Evolutionary conservation across 2,329 filamentous ascomycete genomes (phyloP), one percentile per base, ranked within the genome.

Genomic region (Epicoccum nigrum): DNA sequence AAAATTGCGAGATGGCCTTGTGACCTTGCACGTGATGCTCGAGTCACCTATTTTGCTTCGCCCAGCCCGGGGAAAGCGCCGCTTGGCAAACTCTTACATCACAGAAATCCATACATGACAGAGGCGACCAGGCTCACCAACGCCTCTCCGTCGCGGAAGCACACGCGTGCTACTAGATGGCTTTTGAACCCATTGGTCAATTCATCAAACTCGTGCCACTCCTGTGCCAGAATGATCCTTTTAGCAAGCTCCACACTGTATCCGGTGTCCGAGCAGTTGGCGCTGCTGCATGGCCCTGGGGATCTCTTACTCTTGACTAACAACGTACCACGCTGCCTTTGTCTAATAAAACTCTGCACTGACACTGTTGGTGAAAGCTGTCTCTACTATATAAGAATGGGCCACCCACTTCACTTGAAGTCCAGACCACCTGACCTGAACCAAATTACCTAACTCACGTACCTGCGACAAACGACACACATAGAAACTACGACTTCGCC

Each of bases 251-350:
- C 61, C 65, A 60, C 60, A 51, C 51, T 47, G 58, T 59, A 45
- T 46, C 62, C 60, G 47, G 54, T 38, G 58, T 60, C 64, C 61
- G 60, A 56, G 52, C 50, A 56, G 60, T 53, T 64, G 63, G 64
- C 59, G 62, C 55, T 51, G 58, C 58, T 56, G 56, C 56, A 57
- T 39, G 56, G 59, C 53, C 60, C 62, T 59, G 63, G 59, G 56
- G 60, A 63, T 51, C 54, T 55, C 53, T 60, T 63, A 61, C 58
- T 53, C 40, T 59, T 65, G 67, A 70, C 67, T 70, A 70, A 67
- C 65, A 62, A 55, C 27, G 56, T 62, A 65, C 64, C 61, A 64
- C 55, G 50, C 59, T 56, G 56, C 54, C 44, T 63, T 66, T 68
- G 60, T 67, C 44, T 47, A 48, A 56, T 61, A 63, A 68, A 68